Evolutionary conservation across 495 filamentous ascomycete species (phyloP).

Genomic region (Trichocladium antarcticum): DNA sequence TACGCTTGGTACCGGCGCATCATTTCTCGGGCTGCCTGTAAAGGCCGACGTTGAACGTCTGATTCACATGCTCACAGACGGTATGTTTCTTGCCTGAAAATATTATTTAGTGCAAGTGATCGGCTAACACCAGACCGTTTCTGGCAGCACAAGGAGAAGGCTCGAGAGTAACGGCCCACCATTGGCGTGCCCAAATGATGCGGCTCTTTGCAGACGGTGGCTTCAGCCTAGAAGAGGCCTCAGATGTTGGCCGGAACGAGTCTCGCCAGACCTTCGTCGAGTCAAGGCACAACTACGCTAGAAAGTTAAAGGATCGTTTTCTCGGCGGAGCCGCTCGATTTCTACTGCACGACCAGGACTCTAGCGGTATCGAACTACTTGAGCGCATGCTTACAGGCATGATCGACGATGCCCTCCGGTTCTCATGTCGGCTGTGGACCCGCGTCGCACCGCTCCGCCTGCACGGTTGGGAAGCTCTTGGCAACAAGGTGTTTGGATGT

Average conservation of each 20-base stretch:
- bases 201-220: constrained; percentile 8
- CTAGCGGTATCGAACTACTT: constrained; percentile 10
- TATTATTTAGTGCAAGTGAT: too few relatives aligned
- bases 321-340: constrained; percentile 10
- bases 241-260: not conserved
- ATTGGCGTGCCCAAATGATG: constrained; percentile 14
- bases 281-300: constrained; percentile 9
- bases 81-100: constrained; percentile 5
- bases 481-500: not conserved
- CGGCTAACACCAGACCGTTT: not conserved
- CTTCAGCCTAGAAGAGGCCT: not conserved
- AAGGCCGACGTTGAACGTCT: constrained; percentile 12
- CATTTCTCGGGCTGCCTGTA: not conserved
- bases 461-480: constrained; percentile 2
- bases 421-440: constrained; percentile 11
- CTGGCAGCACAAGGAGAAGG: constrained; percentile 6
- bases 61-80: constrained; percentile 4
- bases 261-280: constrained; percentile 8
- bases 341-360: constrained; percentile 15
- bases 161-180: not conserved
- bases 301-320: constrained; percentile 13
- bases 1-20: not conserved
- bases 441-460: not conserved
- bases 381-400: constrained; percentile 7
- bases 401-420: constrained; percentile 13